Conservation (phyloP, 805 yeast genomes). For the Ogataea paraovalis region DNA sequence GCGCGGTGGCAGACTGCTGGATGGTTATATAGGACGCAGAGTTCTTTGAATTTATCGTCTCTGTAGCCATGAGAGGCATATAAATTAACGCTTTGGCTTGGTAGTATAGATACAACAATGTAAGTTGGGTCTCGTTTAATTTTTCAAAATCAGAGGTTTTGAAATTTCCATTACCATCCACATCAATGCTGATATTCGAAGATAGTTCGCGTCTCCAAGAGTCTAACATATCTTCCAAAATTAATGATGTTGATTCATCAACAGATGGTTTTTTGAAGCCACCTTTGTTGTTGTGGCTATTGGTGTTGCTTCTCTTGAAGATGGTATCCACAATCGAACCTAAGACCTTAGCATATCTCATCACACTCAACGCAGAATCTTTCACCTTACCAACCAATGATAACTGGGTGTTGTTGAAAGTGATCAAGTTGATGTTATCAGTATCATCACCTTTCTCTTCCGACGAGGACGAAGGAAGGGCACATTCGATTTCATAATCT, state of each 20-base stretch:
- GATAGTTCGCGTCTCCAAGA: conserved; percentile 77
- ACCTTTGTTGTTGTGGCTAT: conserved; percentile 29
- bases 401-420: conserved; percentile 54
- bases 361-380: conserved; percentile 56
- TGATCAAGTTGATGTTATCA: conserved; percentile 52
- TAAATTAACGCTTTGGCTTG: conserved; percentile 62
- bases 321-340: conserved; percentile 71
- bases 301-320: conserved; percentile 52
- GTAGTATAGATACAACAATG: conserved; percentile 55
- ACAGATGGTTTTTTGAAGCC: conserved; percentile 26
- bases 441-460: conserved; percentile 35
- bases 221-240: conserved; percentile 65
- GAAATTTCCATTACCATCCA: conserved; percentile 51
- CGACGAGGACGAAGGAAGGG: conserved; percentile 54
- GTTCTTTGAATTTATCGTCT: conserved; percentile 35
- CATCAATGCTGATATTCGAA: conserved; percentile 51
- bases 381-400: conserved; percentile 69
- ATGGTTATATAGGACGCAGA: conserved; percentile 59
- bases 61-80: conserved; percentile 54
- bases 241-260: conserved; percentile 30
- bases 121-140: conserved; percentile 42
- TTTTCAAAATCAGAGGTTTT: conserved; percentile 31
- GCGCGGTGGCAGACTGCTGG: conserved; percentile 65
- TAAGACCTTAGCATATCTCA: conserved; percentile 67
- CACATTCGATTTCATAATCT: conserved; percentile 83